A percentile compares a stretch with the other conserved stretches of the same genome.
Evolutionary conservation across 768 basidiomycete species (phyloP).

Genomic region (Boletus coccyginus): DNA sequence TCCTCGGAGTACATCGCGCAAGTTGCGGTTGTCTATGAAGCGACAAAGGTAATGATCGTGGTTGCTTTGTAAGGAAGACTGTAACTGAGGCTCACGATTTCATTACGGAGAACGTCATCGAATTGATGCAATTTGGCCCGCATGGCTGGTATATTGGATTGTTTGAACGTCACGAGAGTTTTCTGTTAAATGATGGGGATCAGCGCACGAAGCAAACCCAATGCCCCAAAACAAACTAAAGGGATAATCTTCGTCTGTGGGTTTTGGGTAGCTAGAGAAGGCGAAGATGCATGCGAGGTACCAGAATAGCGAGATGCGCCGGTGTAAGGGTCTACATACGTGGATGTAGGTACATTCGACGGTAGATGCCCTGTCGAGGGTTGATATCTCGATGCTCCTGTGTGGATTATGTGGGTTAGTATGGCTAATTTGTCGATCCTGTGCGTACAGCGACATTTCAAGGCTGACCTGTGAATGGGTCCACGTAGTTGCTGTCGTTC

Average conservation of each 20-base stretch:
- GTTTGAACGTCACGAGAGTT: constrained; percentile 74
- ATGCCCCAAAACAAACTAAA: constrained; percentile 38
- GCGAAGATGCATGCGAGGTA: constrained; percentile 34
- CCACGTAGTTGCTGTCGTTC: constrained; percentile 59
- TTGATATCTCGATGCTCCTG: constrained; percentile 66
- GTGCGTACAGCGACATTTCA: background rate
- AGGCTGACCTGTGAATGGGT: constrained; percentile 82
- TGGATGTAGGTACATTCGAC: constrained; percentile 32
- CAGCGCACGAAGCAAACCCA: background rate
- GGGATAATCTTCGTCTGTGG: constrained; percentile 45
- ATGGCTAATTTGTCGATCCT: background rate
- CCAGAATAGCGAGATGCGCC: constrained; percentile 63
- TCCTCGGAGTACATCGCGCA: constrained; percentile 73
- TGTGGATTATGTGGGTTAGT: background rate
- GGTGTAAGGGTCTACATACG: constrained; percentile 68
- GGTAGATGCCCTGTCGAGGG: constrained; percentile 36
- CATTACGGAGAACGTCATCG: constrained; percentile 60
- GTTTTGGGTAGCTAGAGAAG: constrained; percentile 31
- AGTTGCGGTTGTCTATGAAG: constrained; percentile 59
- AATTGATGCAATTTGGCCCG: constrained; percentile 75
- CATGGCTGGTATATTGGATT: constrained; percentile 79
- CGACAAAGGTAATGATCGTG: background rate
- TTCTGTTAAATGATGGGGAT: constrained; percentile 38
- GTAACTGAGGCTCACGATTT: constrained; percentile 52
- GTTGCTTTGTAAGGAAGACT: background rate